Percentiles rank a stretch among this genome's conserved stretches.
These are phyloP conservation scores for Lipomyces japonicus DNA, from an alignment of 805 yeast species.

Conservation along the genomic window DNA sequence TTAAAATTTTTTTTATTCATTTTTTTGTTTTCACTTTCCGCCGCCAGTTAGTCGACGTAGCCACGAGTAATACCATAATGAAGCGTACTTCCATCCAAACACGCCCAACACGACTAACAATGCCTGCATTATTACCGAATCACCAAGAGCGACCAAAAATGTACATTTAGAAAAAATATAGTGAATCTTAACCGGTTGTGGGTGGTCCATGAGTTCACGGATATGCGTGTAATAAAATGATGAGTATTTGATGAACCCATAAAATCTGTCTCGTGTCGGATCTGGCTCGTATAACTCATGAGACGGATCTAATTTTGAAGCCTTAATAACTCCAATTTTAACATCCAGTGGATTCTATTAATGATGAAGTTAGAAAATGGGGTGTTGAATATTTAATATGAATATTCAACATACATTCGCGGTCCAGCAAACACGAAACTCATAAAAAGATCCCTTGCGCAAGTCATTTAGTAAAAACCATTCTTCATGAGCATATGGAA, in stretches of 20 bases:
- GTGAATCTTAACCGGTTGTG: conserved; percentile 22
- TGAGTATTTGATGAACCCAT: conserved; percentile 26
- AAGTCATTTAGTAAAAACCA: conserved; percentile 20
- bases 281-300: conserved; percentile 16
- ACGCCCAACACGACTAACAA: conserved; percentile 20
- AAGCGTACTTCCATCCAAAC: conserved; percentile 21
- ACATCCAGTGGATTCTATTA: conserved; percentile 24
- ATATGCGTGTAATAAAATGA: conserved; percentile 19
- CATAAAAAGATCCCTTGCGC: conserved; percentile 24
- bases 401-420: conserved; percentile 16
- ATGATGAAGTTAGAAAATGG: neutral
- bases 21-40: too few relatives aligned
- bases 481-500: conserved; percentile 20
- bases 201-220: conserved; percentile 17
- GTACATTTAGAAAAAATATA: conserved; percentile 27
- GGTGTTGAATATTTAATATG: neutral
- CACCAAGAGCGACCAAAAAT: conserved; percentile 23
- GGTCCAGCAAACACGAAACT: conserved; percentile 30
- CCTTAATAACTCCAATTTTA: conserved; percentile 23
- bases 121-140: conserved; percentile 23
- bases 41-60: too few relatives aligned
- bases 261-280: conserved; percentile 13
- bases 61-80: conserved; percentile 13
- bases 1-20: too few relatives aligned
- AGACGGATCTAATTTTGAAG: conserved; percentile 17